phyloP scores from a whole-genome alignment of 192 early-diverging fungal genomes.

The Allomyces macrogynus region DNA sequence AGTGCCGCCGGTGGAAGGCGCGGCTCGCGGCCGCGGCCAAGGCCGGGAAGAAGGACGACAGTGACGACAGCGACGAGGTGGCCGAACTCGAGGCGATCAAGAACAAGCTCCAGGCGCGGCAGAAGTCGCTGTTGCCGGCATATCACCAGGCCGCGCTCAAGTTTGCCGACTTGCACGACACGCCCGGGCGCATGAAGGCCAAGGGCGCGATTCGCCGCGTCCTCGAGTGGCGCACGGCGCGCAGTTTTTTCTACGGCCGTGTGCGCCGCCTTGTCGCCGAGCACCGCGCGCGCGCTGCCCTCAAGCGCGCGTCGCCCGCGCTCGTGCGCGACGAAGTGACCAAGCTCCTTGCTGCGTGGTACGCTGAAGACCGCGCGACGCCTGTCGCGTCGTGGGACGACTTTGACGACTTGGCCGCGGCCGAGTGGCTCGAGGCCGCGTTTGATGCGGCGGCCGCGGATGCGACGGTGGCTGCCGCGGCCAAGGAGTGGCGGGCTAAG shows the following conservation, averaged over 20 bases:
- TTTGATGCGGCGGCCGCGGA: background rate
- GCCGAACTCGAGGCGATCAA: constrained; percentile 48
- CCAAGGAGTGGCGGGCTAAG: background rate
- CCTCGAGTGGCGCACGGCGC: constrained; percentile 56
- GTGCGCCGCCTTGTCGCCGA: constrained; percentile 63
- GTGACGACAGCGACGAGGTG: constrained; percentile 14
- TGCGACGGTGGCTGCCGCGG: background rate
- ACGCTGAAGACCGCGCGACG: constrained; percentile 25
- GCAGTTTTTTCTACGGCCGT: constrained; percentile 85
- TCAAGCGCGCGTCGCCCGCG: constrained; percentile 21
- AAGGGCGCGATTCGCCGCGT: constrained; percentile 71
- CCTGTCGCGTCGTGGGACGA: constrained; percentile 19
- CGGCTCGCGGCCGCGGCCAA: constrained; percentile 12
- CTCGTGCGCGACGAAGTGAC: constrained; percentile 30
- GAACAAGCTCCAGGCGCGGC: constrained; percentile 51
- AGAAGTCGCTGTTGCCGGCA: constrained; percentile 67
- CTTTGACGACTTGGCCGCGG: constrained; percentile 31
- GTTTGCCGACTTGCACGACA: constrained; percentile 96
- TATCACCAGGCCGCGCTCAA: constrained; percentile 86
- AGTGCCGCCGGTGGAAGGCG: constrained; percentile 52
- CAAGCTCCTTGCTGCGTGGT: constrained; percentile 40
- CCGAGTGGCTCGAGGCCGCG: constrained; percentile 34
- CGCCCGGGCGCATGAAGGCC: constrained; percentile 80
- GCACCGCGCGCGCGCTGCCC: constrained; percentile 43
- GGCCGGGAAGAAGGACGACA: background rate